Conservation (phyloP, 306 rosid species). For the Clitoria ternatea region DNA sequence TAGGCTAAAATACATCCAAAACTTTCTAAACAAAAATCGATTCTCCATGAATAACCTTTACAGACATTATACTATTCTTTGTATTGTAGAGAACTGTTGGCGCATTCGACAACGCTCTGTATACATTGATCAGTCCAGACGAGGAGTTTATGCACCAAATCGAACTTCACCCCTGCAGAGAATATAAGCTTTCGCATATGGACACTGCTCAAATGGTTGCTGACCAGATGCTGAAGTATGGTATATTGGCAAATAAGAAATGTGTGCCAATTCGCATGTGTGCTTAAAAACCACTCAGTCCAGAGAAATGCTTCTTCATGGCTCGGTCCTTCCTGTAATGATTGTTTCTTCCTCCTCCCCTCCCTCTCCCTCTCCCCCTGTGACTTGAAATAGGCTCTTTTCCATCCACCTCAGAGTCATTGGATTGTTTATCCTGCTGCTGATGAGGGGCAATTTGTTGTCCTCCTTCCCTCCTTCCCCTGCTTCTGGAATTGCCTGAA, state of each 20-base stretch:
- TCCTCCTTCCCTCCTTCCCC: conserved; percentile 48
- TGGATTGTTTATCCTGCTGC: conserved; percentile 40
- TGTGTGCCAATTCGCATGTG: background rate
- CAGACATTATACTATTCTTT: conserved; percentile 8
- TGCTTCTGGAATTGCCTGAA: conserved; percentile 32
- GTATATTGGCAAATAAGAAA: conserved; percentile 5
- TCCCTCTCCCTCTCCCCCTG: conserved; percentile 56
- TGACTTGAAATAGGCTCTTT: conserved; percentile 29
- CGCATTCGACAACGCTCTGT: background rate
- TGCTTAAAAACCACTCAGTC: conserved; percentile 58
- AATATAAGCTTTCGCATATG: background rate
- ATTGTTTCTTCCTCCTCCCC: conserved; percentile 62
- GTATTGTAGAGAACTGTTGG: background rate
- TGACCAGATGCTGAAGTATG: conserved; percentile 8
- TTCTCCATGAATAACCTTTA: conserved; percentile 13
- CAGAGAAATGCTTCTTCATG: conserved; percentile 83
- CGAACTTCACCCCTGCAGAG: background rate
- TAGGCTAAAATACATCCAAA: conserved; percentile 11
- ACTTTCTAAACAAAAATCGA: conserved; percentile 14
- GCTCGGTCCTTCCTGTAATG: conserved; percentile 81
- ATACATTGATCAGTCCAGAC: no score
- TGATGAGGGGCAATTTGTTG: conserved; percentile 29
- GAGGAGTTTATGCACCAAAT: conserved; percentile 11
- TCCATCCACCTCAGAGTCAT: conserved; percentile 35
- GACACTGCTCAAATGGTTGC: background rate